Evolutionary conservation across 306 rosid genomes (phyloP).

Genomic region (Oxytropis ochrocephala): DNA sequence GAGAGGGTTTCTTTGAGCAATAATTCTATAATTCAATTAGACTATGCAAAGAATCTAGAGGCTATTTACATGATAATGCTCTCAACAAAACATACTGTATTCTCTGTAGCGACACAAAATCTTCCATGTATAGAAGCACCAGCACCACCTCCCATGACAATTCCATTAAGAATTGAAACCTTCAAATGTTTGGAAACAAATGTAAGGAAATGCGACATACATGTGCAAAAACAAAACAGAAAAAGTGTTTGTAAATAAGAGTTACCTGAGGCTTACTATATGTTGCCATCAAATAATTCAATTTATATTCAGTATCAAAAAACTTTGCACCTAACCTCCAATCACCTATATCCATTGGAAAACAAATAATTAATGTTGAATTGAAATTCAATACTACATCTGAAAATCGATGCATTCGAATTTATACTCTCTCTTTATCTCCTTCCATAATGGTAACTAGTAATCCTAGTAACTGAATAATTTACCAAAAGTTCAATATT

Average conservation of each 20-base stretch:
- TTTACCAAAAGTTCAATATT: neutral
- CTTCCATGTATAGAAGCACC: slow-evolving; percentile 90
- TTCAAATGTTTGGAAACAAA: slow-evolving; percentile 28
- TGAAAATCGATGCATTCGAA: neutral
- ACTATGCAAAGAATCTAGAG: neutral
- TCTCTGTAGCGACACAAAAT: slow-evolving; percentile 86
- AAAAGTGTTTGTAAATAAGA: neutral
- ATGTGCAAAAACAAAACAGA: slow-evolving; percentile 2
- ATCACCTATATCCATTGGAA: slow-evolving; percentile 41
- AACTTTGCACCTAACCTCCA: slow-evolving; percentile 65
- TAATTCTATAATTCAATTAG: neutral
- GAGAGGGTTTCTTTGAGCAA: neutral
- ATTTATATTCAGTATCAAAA: slow-evolving; percentile 48
- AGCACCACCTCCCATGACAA: slow-evolving; percentile 98
- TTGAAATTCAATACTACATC: neutral
- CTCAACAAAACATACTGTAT: slow-evolving; percentile 42
- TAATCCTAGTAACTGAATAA: neutral
- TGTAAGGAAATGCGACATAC: neutral
- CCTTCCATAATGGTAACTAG: neutral
- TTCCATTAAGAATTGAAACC: slow-evolving; percentile 92
- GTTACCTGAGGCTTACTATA: slow-evolving; percentile 87
- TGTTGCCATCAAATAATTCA: slow-evolving; percentile 86
- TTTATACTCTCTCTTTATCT: neutral
- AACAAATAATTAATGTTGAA: neutral
- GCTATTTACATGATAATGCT: neutral